Percentiles rank a stretch among this genome's conserved stretches.
phyloP scores from a whole-genome alignment of 345 rosid species.

The sweet orange (Citrus sinensis) region DNA sequence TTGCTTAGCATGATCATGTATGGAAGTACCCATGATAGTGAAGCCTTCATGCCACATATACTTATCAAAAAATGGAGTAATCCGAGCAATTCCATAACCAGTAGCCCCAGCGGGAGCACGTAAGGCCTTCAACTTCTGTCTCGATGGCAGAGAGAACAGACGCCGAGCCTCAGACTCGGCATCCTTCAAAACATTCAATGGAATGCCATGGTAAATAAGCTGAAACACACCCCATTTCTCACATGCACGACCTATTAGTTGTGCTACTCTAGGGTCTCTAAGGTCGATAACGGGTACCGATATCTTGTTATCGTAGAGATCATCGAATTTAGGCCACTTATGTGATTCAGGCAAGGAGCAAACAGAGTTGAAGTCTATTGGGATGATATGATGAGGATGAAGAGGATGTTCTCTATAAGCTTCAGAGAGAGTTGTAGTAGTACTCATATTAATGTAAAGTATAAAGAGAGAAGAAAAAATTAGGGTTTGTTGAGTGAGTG shows the following conservation, averaged over 20 bases:
- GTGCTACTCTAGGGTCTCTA: constrained; percentile 32
- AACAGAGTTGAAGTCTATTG: constrained; percentile 51
- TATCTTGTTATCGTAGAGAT: constrained; percentile 12
- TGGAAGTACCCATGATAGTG: constrained; percentile 60
- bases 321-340: constrained; percentile 39
- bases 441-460: constrained; percentile 2
- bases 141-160: constrained; percentile 60
- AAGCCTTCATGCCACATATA: constrained; percentile 96
- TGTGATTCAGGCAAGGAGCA: constrained; percentile 53
- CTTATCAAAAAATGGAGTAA: constrained; percentile 63
- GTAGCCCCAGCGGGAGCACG: constrained; percentile 47
- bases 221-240: constrained; percentile 78
- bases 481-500: neutral
- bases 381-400: constrained; percentile 44
- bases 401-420: constrained; percentile 50
- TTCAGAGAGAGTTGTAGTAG: constrained; percentile 39
- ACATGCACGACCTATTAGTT: constrained; percentile 49
- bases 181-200: constrained; percentile 36
- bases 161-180: constrained; percentile 45
- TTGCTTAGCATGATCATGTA: constrained; percentile 52
- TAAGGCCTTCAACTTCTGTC: constrained; percentile 56
- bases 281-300: constrained; percentile 61
- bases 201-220: constrained; percentile 57
- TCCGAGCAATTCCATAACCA: constrained; percentile 76
- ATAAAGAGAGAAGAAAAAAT: neutral